phyloP scores from a whole-genome alignment of 148 eudicot species.

The Silene uniflora region DNA sequence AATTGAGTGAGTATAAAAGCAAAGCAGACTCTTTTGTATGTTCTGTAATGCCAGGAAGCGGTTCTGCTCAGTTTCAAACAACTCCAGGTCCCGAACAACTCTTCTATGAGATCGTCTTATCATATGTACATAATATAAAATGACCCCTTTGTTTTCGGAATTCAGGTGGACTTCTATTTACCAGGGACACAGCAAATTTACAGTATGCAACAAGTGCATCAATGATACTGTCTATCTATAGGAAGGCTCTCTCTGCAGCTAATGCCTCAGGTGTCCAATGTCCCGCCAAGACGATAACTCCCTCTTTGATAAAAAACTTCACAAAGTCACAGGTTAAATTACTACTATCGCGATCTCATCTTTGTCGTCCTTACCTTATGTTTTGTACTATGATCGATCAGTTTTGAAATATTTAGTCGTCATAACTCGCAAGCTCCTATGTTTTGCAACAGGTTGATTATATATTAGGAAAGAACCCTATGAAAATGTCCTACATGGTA shows the following conservation, averaged over 20 bases:
- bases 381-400: no score
- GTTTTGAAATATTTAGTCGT: no score
- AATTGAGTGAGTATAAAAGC: slow-evolving; percentile 52
- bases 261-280: slow-evolving; percentile 46
- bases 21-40: slow-evolving; percentile 78
- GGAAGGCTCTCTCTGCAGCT: slow-evolving; percentile 48
- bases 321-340: slow-evolving; percentile 71
- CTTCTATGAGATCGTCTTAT: neutral
- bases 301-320: slow-evolving; percentile 49
- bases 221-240: slow-evolving; percentile 61
- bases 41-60: slow-evolving; percentile 68
- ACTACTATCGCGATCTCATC: neutral
- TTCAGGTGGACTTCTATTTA: slow-evolving; percentile 72
- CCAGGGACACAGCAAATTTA: slow-evolving; percentile 62
- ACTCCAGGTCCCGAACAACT: slow-evolving; percentile 55
- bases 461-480: slow-evolving; percentile 79
- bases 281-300: slow-evolving; percentile 45
- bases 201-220: slow-evolving; percentile 64
- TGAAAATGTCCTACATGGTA: slow-evolving; percentile 84
- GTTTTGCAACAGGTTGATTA: slow-evolving; percentile 59
- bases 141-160: neutral
- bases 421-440: no score
- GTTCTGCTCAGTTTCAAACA: slow-evolving; percentile 52
- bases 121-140: neutral
- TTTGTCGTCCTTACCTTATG: no score